Percentiles rank a stretch among this genome's conserved stretches.
phyloP scores from a whole-genome alignment of 257 asterid genomes.

The Echium plantagineum region DNA sequence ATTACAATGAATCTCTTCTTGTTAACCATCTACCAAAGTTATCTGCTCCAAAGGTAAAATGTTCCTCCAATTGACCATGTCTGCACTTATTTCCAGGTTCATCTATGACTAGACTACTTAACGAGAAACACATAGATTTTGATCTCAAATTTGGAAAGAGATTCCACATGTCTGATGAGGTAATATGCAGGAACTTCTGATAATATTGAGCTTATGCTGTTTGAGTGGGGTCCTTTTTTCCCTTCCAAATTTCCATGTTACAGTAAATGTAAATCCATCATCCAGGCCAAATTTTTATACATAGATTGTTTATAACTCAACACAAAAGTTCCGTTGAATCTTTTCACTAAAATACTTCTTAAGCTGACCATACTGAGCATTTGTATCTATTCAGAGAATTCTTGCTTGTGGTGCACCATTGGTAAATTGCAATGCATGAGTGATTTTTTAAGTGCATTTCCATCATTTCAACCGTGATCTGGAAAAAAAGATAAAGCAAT shows the following conservation, averaged over 20 bases:
- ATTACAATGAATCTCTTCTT: too few species aligned
- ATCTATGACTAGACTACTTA: conserved; percentile 45
- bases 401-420: not conserved
- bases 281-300: too few species aligned
- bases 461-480: not conserved
- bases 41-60: not conserved
- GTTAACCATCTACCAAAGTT: not conserved
- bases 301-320: too few species aligned
- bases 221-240: not conserved
- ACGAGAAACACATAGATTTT: conserved; percentile 61
- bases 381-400: not conserved
- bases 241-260: not conserved
- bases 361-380: not conserved
- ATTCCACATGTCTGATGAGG: conserved; percentile 68
- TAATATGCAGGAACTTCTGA: conserved; percentile 10
- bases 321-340: not conserved
- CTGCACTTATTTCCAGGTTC: conserved; percentile 38
- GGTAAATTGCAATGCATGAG: too few species aligned
- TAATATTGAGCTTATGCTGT: not conserved
- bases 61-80: conserved; percentile 6
- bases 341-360: not conserved
- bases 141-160: conserved; percentile 53
- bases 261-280: not conserved
- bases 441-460: too few species aligned
- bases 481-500: not conserved